Evolutionary conservation across 2,329 filamentous ascomycete genomes (phyloP), one percentile per base, ranked within the genome.

Genomic region (Pseudogymnoascus sp.): DNA sequence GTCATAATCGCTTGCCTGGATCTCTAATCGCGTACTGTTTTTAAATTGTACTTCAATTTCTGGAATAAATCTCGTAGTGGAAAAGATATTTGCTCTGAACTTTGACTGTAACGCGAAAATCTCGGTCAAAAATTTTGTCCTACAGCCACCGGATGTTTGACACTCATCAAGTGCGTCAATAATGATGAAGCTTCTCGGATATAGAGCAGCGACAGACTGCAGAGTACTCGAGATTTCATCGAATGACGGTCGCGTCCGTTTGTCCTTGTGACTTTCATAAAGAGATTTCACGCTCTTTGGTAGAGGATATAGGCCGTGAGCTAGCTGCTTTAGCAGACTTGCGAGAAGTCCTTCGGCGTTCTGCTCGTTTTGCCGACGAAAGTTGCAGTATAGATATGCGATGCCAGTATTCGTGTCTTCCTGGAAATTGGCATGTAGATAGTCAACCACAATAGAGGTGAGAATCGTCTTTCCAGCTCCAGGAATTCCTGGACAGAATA

Each of bases 311-410:
- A 44, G 60, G 50, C 60, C 26, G 47, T 64, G 40, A 21, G 64
- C 15, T 10, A 77, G 69, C 60, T 78, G 76, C 47, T 73, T 74
- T 1, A 75, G 26, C 1, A 78, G 62, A 50, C 68, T 72, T 1
- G 68, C 61, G 0, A 76, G 62, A 0, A 77, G 61, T 4, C 68
- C 63, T 0, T 64, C 33, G 0, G 64, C n/a, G 4, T 15, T 69
- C 38, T 76, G 74, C 1, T 69, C 67, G 1, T 67, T 67, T 1
- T 70, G 67, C 0, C 47, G 64, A 7, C 68, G 26, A 7, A 28
- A 28, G 26, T n/a, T n/a, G n/a, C n/a, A n/a, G n/a, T n/a, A n/a
- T n/a, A n/a, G n/a, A n/a, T n/a, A n/a, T n/a, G n/a, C 71, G 9
- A 77, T 65, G 1, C 70, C 70, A 10, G 67, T 63, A 64, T 21